Percentiles rank a stretch among this genome's conserved stretches.
Conservation (phyloP, 2,329 filamentous ascomycete genomes). For the Fusarium goolgardi region DNA sequence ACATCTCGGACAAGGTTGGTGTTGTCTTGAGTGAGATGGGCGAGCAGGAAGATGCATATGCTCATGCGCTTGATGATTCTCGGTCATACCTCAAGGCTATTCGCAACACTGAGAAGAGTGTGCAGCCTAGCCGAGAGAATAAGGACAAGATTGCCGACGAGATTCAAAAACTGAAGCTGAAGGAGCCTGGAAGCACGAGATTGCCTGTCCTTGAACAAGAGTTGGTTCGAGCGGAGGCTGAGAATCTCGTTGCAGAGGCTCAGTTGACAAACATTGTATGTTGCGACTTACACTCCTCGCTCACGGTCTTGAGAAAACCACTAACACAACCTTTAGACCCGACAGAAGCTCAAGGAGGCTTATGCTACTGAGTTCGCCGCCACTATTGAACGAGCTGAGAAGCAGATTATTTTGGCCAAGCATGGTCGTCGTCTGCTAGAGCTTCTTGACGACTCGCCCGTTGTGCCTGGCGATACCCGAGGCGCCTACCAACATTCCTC, state of each 20-base stretch:
- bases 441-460: slow-evolving; percentile 87
- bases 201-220: slow-evolving; percentile 93
- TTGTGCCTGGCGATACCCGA: slow-evolving; percentile 85
- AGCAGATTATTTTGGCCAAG: slow-evolving; percentile 92
- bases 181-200: slow-evolving; percentile 86
- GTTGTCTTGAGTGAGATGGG: slow-evolving; percentile 92
- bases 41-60: slow-evolving; percentile 91
- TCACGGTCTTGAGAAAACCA: background rate
- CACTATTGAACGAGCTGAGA: slow-evolving; percentile 95
- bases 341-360: slow-evolving; percentile 95
- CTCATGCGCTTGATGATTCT: slow-evolving; percentile 87
- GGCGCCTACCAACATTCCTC: slow-evolving; percentile 73
- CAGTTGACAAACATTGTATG: slow-evolving; percentile 93
- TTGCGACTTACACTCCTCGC: slow-evolving; percentile 38
- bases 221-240: slow-evolving; percentile 93
- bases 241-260: slow-evolving; percentile 95
- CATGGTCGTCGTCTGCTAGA: slow-evolving; percentile 88
- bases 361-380: slow-evolving; percentile 90
- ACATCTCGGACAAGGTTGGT: slow-evolving; percentile 95
- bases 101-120: slow-evolving; percentile 93
- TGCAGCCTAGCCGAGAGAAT: slow-evolving; percentile 89
- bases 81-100: slow-evolving; percentile 88
- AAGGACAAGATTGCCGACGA: slow-evolving; percentile 92
- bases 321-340: slow-evolving; percentile 70
- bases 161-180: slow-evolving; percentile 89